phyloP scores from a whole-genome alignment of 1,139 yeast genomes.

The Debaryomycetaceae sp. region DNA sequence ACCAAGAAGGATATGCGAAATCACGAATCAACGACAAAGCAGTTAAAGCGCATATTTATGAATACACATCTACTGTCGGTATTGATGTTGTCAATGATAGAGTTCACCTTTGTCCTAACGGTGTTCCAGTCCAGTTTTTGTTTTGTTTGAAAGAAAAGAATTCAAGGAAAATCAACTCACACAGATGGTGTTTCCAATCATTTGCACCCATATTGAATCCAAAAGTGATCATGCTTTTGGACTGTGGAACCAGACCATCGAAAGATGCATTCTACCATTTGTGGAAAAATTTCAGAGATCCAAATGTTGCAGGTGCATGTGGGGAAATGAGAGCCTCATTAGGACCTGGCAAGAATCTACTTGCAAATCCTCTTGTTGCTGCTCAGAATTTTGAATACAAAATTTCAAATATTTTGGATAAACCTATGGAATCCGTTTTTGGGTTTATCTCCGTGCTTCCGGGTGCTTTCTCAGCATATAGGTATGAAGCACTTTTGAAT shows the following conservation, averaged over 20 bases:
- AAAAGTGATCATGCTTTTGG: conserved; percentile 65
- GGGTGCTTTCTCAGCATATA: conserved; percentile 83
- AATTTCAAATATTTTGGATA: conserved; percentile 76
- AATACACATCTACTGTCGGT: conserved; percentile 76
- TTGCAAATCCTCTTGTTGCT: conserved; percentile 73
- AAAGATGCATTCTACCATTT: conserved; percentile 69
- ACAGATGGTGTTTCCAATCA: conserved; percentile 83
- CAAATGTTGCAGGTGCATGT: conserved; percentile 83
- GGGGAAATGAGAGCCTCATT: conserved; percentile 76
- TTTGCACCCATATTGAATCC: conserved; percentile 72
- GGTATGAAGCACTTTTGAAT: conserved; percentile 68
- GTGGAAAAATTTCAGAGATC: conserved; percentile 74
- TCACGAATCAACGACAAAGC: conserved; percentile 66
- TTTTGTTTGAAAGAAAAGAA: conserved; percentile 78
- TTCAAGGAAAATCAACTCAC: conserved; percentile 74
- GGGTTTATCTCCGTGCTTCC: conserved; percentile 82
- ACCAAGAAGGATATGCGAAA: conserved; percentile 81
- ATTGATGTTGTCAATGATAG: conserved; percentile 59
- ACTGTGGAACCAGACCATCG: conserved; percentile 79
- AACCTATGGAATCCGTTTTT: conserved; percentile 79
- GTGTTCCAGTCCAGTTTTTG: conserved; percentile 67
- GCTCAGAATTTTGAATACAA: conserved; percentile 85
- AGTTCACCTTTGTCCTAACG: conserved; percentile 55
- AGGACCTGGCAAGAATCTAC: conserved; percentile 52
- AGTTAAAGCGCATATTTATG: conserved; percentile 74